Conservation (phyloP, 805 yeast species). For the Yarrowia osloensis region DNA sequence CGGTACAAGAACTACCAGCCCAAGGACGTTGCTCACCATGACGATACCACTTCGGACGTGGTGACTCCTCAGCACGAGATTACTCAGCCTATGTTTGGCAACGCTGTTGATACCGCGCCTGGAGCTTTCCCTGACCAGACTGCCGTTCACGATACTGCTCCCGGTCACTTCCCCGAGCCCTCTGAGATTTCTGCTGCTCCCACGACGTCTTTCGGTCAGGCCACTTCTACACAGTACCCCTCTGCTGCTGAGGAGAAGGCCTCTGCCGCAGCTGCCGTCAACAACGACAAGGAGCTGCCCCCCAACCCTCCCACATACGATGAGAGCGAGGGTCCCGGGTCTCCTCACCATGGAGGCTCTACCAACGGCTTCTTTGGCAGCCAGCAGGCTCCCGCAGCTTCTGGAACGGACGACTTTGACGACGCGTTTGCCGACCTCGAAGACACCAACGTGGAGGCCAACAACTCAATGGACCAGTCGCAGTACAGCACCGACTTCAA, state of each 20-base stretch:
- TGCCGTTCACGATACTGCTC: conserved; percentile 24
- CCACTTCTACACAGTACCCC: neutral
- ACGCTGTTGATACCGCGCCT: conserved; percentile 44
- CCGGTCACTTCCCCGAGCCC: conserved; percentile 33
- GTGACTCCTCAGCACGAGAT: conserved; percentile 24
- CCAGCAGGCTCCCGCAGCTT: neutral
- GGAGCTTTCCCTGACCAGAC: conserved; percentile 36
- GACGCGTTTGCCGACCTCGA: conserved; percentile 39
- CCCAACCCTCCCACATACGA: conserved; percentile 22
- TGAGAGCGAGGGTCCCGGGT: conserved; percentile 16
- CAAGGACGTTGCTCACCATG: conserved; percentile 36
- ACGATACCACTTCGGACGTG: conserved; percentile 60
- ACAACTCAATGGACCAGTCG: conserved; percentile 14
- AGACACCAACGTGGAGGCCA: conserved; percentile 31
- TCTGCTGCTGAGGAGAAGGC: conserved; percentile 34
- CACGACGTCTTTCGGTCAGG: neutral
- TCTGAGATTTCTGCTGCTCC: conserved; percentile 34
- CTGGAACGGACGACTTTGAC: conserved; percentile 33
- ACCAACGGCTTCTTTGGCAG: conserved; percentile 7
- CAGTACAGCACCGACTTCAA: conserved; percentile 33
- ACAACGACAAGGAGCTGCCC: conserved; percentile 26
- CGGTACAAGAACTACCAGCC: conserved; percentile 29
- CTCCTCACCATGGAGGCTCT: neutral
- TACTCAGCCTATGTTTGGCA: conserved; percentile 49
- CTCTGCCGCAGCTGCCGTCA: conserved; percentile 23